These are phyloP conservation scores for Entophlyctis luteolus DNA, from an alignment of 192 early-diverging fungal genomes.

Conservation along the genomic window DNA sequence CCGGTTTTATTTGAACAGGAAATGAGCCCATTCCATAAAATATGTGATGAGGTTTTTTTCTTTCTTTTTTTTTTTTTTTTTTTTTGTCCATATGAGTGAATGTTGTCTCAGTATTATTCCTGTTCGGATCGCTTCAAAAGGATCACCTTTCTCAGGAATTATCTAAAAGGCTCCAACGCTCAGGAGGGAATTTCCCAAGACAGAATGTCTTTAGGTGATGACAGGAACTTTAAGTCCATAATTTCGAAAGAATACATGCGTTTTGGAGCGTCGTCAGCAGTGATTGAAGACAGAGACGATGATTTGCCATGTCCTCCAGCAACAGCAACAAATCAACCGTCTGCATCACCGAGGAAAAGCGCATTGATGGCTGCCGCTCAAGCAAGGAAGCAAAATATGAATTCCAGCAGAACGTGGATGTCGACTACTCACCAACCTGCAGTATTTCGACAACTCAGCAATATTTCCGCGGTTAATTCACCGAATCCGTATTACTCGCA, in stretches of 20 bases:
- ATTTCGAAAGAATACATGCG: slow-evolving; percentile 18
- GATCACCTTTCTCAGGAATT: slow-evolving; percentile 23
- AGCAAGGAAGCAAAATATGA: too few relatives aligned
- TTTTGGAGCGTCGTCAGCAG: slow-evolving; percentile 1
- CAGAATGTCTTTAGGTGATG: not conserved
- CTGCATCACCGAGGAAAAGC: too few relatives aligned
- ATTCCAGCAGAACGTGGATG: too few relatives aligned
- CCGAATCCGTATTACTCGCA: too few relatives aligned
- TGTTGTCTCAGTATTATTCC: slow-evolving; percentile 11
- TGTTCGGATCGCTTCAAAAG: slow-evolving; percentile 16
- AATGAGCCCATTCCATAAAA: slow-evolving; percentile 10
- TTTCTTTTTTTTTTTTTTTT: not conserved
- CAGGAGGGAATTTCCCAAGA: not conserved
- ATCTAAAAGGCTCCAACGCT: slow-evolving; percentile 20
- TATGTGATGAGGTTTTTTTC: slow-evolving; percentile 7
- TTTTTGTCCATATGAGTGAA: not conserved
- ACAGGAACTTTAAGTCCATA: not conserved
- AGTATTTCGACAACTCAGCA: too few relatives aligned
- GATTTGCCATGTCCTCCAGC: too few relatives aligned
- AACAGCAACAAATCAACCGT: too few relatives aligned
- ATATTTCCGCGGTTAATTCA: too few relatives aligned
- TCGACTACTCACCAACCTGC: too few relatives aligned
- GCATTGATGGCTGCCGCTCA: too few relatives aligned
- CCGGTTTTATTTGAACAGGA: slow-evolving; percentile 19
- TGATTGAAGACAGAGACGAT: not conserved